Evolutionary conservation across 2,329 filamentous ascomycete species (phyloP).

Genomic region (Podosphaera leucotricha): DNA sequence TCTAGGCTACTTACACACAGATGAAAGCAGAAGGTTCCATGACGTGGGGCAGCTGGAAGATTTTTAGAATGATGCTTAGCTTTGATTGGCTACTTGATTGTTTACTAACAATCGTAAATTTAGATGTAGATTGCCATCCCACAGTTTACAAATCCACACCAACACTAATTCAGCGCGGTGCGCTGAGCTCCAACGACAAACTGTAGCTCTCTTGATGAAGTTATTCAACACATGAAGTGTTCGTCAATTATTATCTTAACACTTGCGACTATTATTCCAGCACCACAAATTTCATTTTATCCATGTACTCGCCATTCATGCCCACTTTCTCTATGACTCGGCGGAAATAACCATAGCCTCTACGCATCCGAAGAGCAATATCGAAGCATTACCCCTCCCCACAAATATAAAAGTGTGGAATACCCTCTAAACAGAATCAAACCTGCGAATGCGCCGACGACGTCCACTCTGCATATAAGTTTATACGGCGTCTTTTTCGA

Average conservation of each 20-base stretch:
- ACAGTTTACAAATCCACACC: conserved; percentile 2
- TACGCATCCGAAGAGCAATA: conserved; percentile 18
- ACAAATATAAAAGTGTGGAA: conserved; percentile 30
- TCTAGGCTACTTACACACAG: too few species aligned
- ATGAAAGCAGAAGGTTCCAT: too few species aligned
- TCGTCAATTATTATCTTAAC: conserved; percentile 2
- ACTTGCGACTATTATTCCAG: conserved; percentile 5
- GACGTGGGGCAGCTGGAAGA: too few species aligned
- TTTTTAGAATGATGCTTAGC: too few species aligned
- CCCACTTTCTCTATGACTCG: conserved; percentile 3
- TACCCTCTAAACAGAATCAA: conserved; percentile 26
- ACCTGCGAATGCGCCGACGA: conserved; percentile 46
- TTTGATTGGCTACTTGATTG: conserved; percentile 2
- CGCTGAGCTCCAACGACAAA: conserved; percentile 5
- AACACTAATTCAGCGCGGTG: conserved; percentile 8
- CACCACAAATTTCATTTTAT: conserved; percentile 4
- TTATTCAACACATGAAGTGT: conserved; percentile 3
- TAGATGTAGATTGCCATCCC: not conserved
- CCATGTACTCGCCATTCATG: conserved; percentile 8
- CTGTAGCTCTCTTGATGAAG: conserved; percentile 2
- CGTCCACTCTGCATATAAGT: conserved; percentile 43
- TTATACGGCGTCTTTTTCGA: conserved; percentile 25
- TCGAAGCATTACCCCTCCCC: conserved; percentile 33
- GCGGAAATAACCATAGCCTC: conserved; percentile 3
- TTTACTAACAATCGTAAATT: conserved; percentile 1